Evolutionary conservation across 352 stramenopile species (phyloP).

Genomic region (Phytopythium cucurbitacearum): DNA sequence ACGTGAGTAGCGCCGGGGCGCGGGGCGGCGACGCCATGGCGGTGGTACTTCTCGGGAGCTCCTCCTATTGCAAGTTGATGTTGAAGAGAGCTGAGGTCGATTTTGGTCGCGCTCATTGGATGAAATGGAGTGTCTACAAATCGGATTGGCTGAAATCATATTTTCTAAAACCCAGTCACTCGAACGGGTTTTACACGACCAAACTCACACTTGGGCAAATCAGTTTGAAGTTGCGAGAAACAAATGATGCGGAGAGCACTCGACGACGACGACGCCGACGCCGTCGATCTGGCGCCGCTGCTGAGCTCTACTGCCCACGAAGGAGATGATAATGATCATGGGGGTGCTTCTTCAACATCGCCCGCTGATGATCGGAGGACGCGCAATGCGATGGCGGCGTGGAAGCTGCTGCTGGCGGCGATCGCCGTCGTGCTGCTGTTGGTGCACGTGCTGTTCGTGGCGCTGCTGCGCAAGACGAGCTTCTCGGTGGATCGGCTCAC

Average conservation of each 20-base stretch:
- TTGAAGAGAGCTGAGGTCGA: too few species aligned
- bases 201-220: too few species aligned
- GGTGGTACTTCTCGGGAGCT: too few species aligned
- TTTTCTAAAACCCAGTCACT: too few species aligned
- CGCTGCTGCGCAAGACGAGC: slow-evolving; percentile 55
- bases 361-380: not conserved
- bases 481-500: slow-evolving; percentile 51
- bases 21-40: too few species aligned
- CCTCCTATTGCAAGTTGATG: too few species aligned
- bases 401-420: slow-evolving; percentile 21
- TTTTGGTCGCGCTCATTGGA: too few species aligned
- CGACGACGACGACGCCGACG: not conserved
- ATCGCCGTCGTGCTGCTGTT: slow-evolving; percentile 30
- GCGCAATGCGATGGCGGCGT: slow-evolving; percentile 8
- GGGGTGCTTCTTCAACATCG: not conserved
- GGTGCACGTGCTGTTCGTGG: slow-evolving; percentile 61
- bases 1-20: too few species aligned
- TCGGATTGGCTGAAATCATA: too few species aligned
- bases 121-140: too few species aligned
- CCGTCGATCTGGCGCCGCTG: slow-evolving; percentile 18
- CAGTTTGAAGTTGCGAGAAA: too few species aligned
- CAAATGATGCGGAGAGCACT: not conserved
- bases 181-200: too few species aligned
- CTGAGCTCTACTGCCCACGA: slow-evolving; percentile 4
- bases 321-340: not conserved